A percentile compares a stretch with the other conserved stretches of the same genome.
Evolutionary conservation across 2,329 filamentous ascomycete genomes (phyloP).

Genomic region (Alternaria longipes): DNA sequence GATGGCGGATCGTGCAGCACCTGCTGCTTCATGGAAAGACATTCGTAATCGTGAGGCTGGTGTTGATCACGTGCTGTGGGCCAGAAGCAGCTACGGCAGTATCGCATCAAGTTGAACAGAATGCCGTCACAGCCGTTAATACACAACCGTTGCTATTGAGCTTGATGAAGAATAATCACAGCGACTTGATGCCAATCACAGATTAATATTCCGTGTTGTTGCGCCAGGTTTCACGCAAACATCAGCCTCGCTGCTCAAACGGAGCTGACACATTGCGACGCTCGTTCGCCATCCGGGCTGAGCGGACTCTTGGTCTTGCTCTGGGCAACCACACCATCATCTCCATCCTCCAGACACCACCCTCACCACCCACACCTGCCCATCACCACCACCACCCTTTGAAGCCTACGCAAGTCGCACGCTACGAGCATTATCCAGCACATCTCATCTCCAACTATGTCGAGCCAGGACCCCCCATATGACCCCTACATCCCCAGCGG

Average conservation of each 20-base stretch:
- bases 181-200: constrained; percentile 7
- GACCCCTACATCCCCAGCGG: constrained; percentile 88
- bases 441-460: constrained; percentile 44
- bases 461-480: constrained; percentile 70
- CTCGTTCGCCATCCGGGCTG: constrained; percentile 29
- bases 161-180: constrained; percentile 8
- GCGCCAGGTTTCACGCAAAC: constrained; percentile 35
- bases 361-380: constrained; percentile 30
- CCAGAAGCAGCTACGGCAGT: constrained; percentile 14
- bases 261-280: constrained; percentile 38
- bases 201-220: constrained; percentile 19
- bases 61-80: constrained; percentile 22
- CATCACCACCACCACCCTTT: constrained; percentile 22
- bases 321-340: constrained; percentile 27
- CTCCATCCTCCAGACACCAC: constrained; percentile 37
- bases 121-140: constrained; percentile 15
- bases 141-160: constrained; percentile 9
- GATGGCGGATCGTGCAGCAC: neutral
- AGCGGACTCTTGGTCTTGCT: constrained; percentile 21
- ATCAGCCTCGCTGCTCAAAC: constrained; percentile 47
- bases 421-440: constrained; percentile 14
- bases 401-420: constrained; percentile 31
- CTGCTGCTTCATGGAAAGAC: neutral
- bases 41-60: constrained; percentile 10
- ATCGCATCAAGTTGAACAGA: constrained; percentile 15